phyloP scores from a whole-genome alignment of 768 basidiomycete species.

The Hortiboletus campestris region DNA sequence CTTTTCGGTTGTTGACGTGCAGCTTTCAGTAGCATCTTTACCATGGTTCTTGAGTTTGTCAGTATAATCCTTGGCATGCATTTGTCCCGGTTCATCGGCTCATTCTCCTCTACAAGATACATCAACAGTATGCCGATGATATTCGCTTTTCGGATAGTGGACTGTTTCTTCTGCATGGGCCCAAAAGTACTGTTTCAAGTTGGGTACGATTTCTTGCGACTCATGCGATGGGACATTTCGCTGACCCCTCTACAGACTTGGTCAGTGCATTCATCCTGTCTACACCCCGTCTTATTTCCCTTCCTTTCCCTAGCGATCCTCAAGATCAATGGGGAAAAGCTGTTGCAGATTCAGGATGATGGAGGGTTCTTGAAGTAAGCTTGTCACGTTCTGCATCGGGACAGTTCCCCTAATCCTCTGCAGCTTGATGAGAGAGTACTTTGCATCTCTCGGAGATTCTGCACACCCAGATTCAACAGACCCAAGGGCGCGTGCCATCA shows the following conservation, averaged over 20 bases:
- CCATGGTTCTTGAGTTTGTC: conserved; percentile 98
- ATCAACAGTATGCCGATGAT: conserved; percentile 97
- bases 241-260: conserved; percentile 43
- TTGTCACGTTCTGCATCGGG: not conserved
- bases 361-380: conserved; percentile 91
- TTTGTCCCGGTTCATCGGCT: not conserved
- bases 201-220: conserved; percentile 51
- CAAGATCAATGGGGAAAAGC: conserved; percentile 93
- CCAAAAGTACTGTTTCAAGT: conserved; percentile 99
- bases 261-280: conserved; percentile 36
- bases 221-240: not conserved
- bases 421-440: conserved; percentile 95
- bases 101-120: conserved; percentile 44
- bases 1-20: conserved; percentile 88
- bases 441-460: conserved; percentile 87
- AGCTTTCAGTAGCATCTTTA: conserved; percentile 92
- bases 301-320: conserved; percentile 68
- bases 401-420: not conserved
- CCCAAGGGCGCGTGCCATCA: conserved; percentile 88
- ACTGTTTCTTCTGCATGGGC: conserved; percentile 99
- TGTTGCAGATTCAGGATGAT: conserved; percentile 93
- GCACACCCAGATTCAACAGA: conserved; percentile 90
- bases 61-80: conserved; percentile 37
- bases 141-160: conserved; percentile 95
- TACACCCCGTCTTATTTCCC: conserved; percentile 10